Evolutionary conservation across 75 land plant genomes (phyloP).

Genomic region (Ceratopteris richardii): DNA sequence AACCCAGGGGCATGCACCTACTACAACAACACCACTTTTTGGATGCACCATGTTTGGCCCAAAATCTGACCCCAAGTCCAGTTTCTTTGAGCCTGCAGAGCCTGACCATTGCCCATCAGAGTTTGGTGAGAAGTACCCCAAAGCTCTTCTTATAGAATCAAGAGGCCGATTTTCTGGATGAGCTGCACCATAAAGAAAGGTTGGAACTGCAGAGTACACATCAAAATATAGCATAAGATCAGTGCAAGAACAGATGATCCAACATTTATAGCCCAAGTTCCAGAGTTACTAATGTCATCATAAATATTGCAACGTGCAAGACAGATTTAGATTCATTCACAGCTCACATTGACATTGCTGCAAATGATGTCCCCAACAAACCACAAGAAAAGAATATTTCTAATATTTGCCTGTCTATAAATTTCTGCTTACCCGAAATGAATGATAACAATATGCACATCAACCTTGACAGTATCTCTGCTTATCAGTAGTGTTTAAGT

Average conservation of each 20-base stretch:
- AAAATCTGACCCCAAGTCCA: conserved; percentile 45
- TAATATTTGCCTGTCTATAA: too few species aligned
- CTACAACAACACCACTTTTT: conserved; percentile 57
- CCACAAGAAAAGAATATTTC: too few species aligned
- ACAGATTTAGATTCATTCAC: too few species aligned
- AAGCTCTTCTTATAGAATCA: conserved; percentile 58
- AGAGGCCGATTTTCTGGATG: conserved; percentile 44
- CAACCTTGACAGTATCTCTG: too few species aligned
- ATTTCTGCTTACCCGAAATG: too few species aligned
- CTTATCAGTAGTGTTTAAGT: too few species aligned
- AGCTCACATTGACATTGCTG: too few species aligned
- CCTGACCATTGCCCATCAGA: conserved; percentile 63
- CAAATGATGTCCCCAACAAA: too few species aligned
- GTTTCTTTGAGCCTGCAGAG: conserved; percentile 13
- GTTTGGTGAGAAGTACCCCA: conserved; percentile 81
- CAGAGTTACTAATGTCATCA: neutral
- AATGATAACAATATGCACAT: too few species aligned
- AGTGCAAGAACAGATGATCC: neutral
- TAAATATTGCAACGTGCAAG: too few species aligned
- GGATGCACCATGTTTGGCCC: conserved; percentile 43
- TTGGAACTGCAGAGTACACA: conserved; percentile 70
- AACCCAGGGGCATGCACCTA: conserved; percentile 87
- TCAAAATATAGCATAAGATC: too few species aligned
- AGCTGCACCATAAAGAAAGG: conserved; percentile 85
- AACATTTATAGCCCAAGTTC: neutral